Conservation (phyloP, 169 alveolate species). For the Babesia caballi region DNA sequence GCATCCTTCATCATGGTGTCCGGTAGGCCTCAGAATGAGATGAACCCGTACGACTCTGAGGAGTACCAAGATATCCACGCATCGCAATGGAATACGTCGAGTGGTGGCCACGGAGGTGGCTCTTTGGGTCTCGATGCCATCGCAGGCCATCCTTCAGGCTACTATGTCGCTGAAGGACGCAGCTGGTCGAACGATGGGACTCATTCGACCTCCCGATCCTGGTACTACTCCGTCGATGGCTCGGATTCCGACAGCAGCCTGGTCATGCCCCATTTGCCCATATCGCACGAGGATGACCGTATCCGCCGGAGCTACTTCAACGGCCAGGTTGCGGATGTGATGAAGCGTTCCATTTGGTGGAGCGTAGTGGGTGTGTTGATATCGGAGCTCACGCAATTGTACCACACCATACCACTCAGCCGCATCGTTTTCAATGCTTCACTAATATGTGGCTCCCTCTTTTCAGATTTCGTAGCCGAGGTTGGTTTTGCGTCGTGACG, state of each 20-base stretch:
- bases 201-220: constrained; percentile 9
- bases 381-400: background rate
- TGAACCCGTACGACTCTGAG: too few species aligned
- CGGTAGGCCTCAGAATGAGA: too few species aligned
- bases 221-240: constrained; percentile 17
- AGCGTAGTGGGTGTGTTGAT: constrained; percentile 61
- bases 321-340: constrained; percentile 75
- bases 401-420: constrained; percentile 46
- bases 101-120: background rate
- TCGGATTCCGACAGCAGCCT: background rate
- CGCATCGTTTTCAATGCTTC: constrained; percentile 65
- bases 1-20: background rate
- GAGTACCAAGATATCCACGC: background rate
- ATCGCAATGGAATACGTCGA: background rate
- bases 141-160: background rate
- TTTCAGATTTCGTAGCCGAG: constrained; percentile 70
- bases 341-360: constrained; percentile 77
- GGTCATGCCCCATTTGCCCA: background rate
- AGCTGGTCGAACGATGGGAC: background rate
- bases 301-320: constrained; percentile 50
- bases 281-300: background rate
- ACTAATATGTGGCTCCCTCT: constrained; percentile 58
- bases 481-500: background rate
- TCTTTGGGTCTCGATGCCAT: background rate
- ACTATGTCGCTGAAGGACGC: background rate